Conservation (phyloP, 106 monocot species). For the Triglochin maritima region DNA sequence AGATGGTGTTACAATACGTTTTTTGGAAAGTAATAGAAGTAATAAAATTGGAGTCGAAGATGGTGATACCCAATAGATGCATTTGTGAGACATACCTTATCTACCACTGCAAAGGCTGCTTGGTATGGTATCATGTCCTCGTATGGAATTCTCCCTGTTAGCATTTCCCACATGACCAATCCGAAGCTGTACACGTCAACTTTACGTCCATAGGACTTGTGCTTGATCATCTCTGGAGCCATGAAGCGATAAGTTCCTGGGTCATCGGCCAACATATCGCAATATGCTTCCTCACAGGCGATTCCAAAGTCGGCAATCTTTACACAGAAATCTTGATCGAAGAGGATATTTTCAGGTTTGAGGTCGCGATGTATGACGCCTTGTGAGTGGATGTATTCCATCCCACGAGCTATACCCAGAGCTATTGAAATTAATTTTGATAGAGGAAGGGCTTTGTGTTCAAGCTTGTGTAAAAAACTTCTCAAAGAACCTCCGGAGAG, state of each 20-base stretch:
- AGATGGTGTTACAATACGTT: no score
- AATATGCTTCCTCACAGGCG: constrained; percentile 56
- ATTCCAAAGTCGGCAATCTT: constrained; percentile 86
- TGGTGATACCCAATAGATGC: not conserved
- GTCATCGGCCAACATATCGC: constrained; percentile 42
- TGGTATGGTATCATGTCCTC: constrained; percentile 78
- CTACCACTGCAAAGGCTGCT: constrained; percentile 79
- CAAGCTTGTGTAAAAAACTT: constrained; percentile 52
- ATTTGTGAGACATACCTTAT: constrained; percentile 37
- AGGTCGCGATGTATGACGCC: constrained; percentile 71
- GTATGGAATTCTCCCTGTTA: constrained; percentile 54
- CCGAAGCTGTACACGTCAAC: constrained; percentile 89
- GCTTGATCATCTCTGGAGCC: constrained; percentile 89
- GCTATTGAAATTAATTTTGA: constrained; percentile 31
- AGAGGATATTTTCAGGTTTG: constrained; percentile 75
- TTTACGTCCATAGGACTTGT: constrained; percentile 45
- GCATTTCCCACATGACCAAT: constrained; percentile 69
- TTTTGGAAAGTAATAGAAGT: no score
- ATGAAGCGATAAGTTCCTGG: constrained; percentile 78
- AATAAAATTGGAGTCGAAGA: not conserved
- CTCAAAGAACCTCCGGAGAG: constrained; percentile 71
- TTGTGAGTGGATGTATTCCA: constrained; percentile 83
- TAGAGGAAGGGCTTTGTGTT: constrained; percentile 49
- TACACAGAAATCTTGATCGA: constrained; percentile 33
- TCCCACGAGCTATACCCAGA: constrained; percentile 52